A percentile compares a stretch with the other conserved stretches of the same genome.
Evolutionary conservation across 148 eudicot genomes (phyloP).

Genomic region (Fagopyrum homotropicum): DNA sequence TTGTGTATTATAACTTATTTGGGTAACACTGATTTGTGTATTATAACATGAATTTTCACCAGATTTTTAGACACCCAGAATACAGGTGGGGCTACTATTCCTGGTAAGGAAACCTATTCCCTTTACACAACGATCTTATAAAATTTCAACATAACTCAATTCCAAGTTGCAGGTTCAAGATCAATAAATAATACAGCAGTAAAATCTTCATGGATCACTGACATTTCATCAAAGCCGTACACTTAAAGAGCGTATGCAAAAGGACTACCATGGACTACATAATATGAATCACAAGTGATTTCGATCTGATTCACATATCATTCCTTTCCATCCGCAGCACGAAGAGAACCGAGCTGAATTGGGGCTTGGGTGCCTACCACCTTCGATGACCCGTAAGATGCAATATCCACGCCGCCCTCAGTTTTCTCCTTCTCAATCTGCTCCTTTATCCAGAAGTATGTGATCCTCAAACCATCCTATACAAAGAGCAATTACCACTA

Average conservation of each 20-base stretch:
- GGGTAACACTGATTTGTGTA: too few relatives aligned
- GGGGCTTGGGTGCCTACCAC: constrained; percentile 97
- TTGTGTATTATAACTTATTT: too few relatives aligned
- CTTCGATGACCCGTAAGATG: constrained; percentile 80
- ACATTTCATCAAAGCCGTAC: not conserved
- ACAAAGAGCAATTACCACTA: not conserved
- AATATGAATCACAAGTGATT: not conserved
- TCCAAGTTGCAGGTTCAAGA: not conserved
- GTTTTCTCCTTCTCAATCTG: constrained; percentile 88
- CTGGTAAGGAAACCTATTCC: too few relatives aligned
- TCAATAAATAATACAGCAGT: not conserved
- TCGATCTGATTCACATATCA: constrained; percentile 17
- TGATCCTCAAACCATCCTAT: constrained; percentile 90
- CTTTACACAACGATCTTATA: too few relatives aligned
- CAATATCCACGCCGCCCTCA: constrained; percentile 52
- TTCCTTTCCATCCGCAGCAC: constrained; percentile 96
- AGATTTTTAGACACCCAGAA: too few relatives aligned
- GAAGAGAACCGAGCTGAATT: constrained; percentile 83
- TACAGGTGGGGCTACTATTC: too few relatives aligned
- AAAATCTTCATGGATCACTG: not conserved
- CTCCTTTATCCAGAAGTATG: constrained; percentile 93
- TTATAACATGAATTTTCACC: too few relatives aligned
- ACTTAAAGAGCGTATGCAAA: not conserved
- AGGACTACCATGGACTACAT: constrained; percentile 1
- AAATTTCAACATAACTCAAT: too few relatives aligned